phyloP scores from a whole-genome alignment of 495 filamentous ascomycete genomes.

The Penicillium herquei region DNA sequence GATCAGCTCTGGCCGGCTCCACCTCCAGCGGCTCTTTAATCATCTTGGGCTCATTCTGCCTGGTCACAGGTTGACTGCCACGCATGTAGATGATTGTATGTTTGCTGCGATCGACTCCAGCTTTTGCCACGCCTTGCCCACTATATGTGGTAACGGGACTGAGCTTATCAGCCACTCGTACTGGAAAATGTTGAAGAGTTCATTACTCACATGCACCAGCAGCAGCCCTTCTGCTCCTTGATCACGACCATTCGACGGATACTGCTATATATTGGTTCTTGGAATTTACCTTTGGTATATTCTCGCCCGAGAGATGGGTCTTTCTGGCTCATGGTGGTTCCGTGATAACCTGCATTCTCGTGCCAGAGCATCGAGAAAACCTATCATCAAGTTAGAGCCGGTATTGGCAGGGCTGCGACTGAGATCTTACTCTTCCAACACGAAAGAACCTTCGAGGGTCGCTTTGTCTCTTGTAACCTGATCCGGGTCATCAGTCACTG shows the following conservation, averaged over 20 bases:
- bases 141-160: slow-evolving; percentile 40
- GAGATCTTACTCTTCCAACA: slow-evolving; percentile 19
- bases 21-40: slow-evolving; percentile 33
- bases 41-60: slow-evolving; percentile 23
- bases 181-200: neutral
- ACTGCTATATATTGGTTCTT: slow-evolving; percentile 24
- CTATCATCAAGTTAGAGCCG: slow-evolving; percentile 6
- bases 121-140: slow-evolving; percentile 32
- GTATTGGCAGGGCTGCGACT: too few species aligned
- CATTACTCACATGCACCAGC: slow-evolving; percentile 31
- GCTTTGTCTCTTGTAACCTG: slow-evolving; percentile 18
- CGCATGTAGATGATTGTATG: slow-evolving; percentile 41
- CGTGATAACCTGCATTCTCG: slow-evolving; percentile 21
- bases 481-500: neutral
- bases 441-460: slow-evolving; percentile 18
- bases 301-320: neutral
- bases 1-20: slow-evolving; percentile 15
- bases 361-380: slow-evolving; percentile 36
- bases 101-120: slow-evolving; percentile 24
- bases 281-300: slow-evolving; percentile 17
- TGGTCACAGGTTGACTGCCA: slow-evolving; percentile 9
- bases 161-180: neutral
- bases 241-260: slow-evolving; percentile 37
- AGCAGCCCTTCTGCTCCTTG: slow-evolving; percentile 20
- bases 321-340: slow-evolving; percentile 12